phyloP scores from a whole-genome alignment of 176 grass and related monocot genomes.

The Aegilops tauschii region DNA sequence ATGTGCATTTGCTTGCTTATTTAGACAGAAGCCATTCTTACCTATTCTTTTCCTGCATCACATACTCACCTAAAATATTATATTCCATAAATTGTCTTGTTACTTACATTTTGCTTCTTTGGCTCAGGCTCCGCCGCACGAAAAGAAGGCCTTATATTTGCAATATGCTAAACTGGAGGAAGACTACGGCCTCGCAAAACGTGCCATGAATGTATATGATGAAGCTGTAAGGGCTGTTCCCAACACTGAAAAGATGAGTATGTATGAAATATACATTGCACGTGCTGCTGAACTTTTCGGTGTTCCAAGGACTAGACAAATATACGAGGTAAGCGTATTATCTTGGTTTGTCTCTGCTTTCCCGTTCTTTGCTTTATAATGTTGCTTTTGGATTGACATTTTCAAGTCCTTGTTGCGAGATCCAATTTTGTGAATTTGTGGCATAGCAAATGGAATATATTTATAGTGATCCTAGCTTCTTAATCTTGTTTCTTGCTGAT shows the following conservation, averaged over 20 bases:
- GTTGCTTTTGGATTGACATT: not conserved
- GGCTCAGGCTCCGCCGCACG: constrained; percentile 62
- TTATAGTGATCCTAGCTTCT: not conserved
- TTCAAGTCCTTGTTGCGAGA: constrained; percentile 2
- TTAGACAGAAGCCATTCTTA: not conserved
- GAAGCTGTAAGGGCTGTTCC: constrained; percentile 72
- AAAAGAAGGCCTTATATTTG: constrained; percentile 75
- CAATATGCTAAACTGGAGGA: constrained; percentile 92
- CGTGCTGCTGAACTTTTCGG: constrained; percentile 71
- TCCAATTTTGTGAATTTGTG: not conserved
- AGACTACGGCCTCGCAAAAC: constrained; percentile 77
- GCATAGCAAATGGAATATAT: not conserved
- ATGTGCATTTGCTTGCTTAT: constrained; percentile 11
- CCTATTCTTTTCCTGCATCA: constrained; percentile 14
- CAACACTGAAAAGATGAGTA: constrained; percentile 63
- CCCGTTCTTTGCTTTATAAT: not conserved
- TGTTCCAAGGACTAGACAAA: constrained; percentile 74
- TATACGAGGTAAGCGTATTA: constrained; percentile 62
- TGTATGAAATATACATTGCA: constrained; percentile 89
- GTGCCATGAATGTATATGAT: constrained; percentile 84
- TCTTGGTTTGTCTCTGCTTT: not conserved
- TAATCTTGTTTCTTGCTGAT: not conserved
- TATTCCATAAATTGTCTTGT: constrained; percentile 12
- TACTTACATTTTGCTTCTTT: constrained; percentile 34
- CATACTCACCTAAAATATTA: constrained; percentile 1